These are phyloP conservation scores for Rhodamnia argentea DNA, from an alignment of 345 rosid genomes.

Conservation along the genomic window DNA sequence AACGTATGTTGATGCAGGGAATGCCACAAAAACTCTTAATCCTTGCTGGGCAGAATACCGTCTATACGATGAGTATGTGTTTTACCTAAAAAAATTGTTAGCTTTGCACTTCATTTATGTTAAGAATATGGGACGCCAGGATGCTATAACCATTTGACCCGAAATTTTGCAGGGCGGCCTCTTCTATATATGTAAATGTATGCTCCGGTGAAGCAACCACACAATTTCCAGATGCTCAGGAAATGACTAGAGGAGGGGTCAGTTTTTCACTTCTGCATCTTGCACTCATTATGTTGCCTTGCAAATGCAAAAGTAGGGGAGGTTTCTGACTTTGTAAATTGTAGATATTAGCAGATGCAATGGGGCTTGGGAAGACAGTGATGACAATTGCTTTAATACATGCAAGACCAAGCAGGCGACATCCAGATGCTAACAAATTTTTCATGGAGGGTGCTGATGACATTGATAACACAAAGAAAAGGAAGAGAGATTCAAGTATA, in stretches of 20 bases:
- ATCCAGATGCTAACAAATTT: not conserved
- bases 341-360: conserved; percentile 69
- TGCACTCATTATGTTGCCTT: not conserved
- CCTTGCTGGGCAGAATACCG: conserved; percentile 65
- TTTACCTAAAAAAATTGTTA: not conserved
- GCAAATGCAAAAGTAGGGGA: conserved; percentile 60
- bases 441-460: not conserved
- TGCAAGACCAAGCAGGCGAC: conserved; percentile 39
- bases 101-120: not conserved
- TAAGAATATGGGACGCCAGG: not conserved
- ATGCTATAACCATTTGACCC: not conserved
- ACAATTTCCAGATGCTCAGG: conserved; percentile 51
- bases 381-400: conserved; percentile 70
- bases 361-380: conserved; percentile 79
- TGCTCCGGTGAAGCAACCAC: conserved; percentile 67
- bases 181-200: conserved; percentile 48
- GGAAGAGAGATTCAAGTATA: conserved; percentile 8
- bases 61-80: conserved; percentile 49
- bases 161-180: conserved; percentile 38
- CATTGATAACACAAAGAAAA: conserved; percentile 1
- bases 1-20: conserved; percentile 24
- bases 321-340: conserved; percentile 5
- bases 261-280: not conserved
- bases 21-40: conserved; percentile 49
- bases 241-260: conserved; percentile 69